Base-by-base conservation (phyloP, 805 yeast species). In the Hanseniaspora meyeri region DNA sequence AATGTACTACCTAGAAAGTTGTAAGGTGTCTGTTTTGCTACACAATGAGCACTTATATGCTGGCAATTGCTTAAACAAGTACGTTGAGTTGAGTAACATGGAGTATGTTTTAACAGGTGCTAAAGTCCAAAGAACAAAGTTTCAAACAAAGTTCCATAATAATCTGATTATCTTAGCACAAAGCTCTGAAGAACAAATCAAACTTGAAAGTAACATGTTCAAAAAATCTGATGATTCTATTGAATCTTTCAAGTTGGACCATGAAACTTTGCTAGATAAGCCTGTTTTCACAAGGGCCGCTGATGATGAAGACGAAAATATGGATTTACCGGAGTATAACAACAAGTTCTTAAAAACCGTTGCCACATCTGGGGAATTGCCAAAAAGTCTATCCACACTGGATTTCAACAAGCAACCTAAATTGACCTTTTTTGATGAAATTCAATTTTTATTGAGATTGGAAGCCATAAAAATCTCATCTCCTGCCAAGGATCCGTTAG, bases 351-450 rank as follows among this genome's bases (percentile, higher is more conserved):
- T 86, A 34, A 93, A 91, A 1, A 73, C 83, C 24, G 85, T 85
- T 0, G 59, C 78, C 38, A 76, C 75, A 57, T 82, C 77, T 59
- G 83, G 79, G n/a, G 74, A 75, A 57, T 83, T 86, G 52, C 91
- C 95, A 2, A 65, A 63, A 10, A 70, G 66, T 1, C 70, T 86
- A 50, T 71, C 70, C 53, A 63, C 62, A 1, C 60, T 87, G 24
- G 95, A 91, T 65, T 95, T 96, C 34, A 91, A 90, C 64, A 68
- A 78, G 34, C 97, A 87, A 65, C 95, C 96, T 6, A 70, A 74
- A 0, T 74, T 91, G 47, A 72, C 81, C 1, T 83, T 81, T 61
- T 69, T 82, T 51, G 97, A 93, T 66, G 74, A 75, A 58, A 69
- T 87, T n/a, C 90, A 87, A 63, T 70, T 93, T 24, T 69, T 93